Base-by-base conservation (phyloP, 345 rosid species). In the Geranium brycei region DNA sequence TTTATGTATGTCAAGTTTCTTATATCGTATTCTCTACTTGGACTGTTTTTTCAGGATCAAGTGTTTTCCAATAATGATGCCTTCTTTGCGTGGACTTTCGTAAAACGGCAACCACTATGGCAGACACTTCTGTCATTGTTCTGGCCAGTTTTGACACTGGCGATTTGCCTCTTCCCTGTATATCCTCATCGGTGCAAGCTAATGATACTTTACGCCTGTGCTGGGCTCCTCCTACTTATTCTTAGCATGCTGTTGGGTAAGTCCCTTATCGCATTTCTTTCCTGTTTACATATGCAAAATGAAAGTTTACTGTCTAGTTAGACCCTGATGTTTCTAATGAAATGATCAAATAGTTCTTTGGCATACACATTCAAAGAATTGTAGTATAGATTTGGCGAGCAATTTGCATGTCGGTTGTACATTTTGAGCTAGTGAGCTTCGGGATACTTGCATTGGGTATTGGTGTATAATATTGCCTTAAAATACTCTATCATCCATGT, bases 131-230 rank as follows among this genome's bases (percentile, higher is more conserved):
- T 95, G 81, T 88, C 96, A 23, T 85, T 95, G 77, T 85, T 83
- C 84, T 88, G 96, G 99, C 97, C 97, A 63, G 93, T 91, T 40
- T 79, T 95, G 82, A 95, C 97, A 23, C 85, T 91, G 31, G 96
- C 99, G 57, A 91, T 95, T 63, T 95, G 95, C 84, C 77, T 95
- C 73, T 91, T 95, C 76, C 99, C 96, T 59, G 90, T 95, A 62
- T 95, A 95, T 75, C 99, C 97, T 47, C 96, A 95, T 73, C 79
- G 85, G 56, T 85, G 91, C 87, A 95, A 91, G 81, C 78, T 91
- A 53, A 69, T 88, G 60, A 87, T 95, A 72, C 95, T 95, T 60
- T 91, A 91, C 78, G 80, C 90, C 30, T 88, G 91, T 61, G 97
- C 96, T 8, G 95, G 96, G 63, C 71, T 88, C 66, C 88, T 95